A percentile compares a stretch with the other conserved stretches of the same genome.
phyloP scores from a whole-genome alignment of 2,329 filamentous ascomycete genomes.

The Pyrenophora teres region DNA sequence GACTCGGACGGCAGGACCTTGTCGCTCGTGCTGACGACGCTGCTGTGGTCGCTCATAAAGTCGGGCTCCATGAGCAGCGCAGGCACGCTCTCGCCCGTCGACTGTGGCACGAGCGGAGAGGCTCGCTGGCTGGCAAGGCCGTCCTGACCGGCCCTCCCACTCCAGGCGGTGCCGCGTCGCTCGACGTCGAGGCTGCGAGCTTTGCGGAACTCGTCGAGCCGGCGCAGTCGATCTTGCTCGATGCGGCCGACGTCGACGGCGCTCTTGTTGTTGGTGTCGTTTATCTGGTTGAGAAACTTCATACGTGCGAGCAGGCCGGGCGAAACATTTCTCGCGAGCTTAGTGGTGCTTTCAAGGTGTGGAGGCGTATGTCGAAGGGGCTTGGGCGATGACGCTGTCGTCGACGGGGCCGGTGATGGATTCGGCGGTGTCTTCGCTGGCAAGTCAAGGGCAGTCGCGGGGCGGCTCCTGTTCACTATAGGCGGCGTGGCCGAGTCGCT shows the following conservation, averaged over 20 bases:
- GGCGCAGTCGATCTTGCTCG: constrained; percentile 70
- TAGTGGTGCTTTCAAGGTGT: constrained; percentile 34
- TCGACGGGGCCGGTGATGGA: constrained; percentile 10
- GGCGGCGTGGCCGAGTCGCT: constrained; percentile 27
- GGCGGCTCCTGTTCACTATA: constrained; percentile 24
- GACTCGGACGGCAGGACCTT: constrained; percentile 57
- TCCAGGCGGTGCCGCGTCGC: constrained; percentile 74
- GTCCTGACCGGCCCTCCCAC: constrained; percentile 50
- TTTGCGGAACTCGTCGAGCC: constrained; percentile 69
- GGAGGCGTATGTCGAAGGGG: constrained; percentile 19
- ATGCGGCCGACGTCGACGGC: constrained; percentile 64
- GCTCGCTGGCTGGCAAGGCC: background rate
- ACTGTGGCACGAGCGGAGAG: constrained; percentile 37
- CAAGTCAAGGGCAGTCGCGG: constrained; percentile 26
- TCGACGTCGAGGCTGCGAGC: constrained; percentile 61
- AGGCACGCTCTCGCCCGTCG: constrained; percentile 46
- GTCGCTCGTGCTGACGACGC: constrained; percentile 59
- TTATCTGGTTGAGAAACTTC: constrained; percentile 49
- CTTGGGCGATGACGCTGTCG: constrained; percentile 18
- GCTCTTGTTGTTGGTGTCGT: constrained; percentile 37
- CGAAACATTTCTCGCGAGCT: constrained; percentile 48
- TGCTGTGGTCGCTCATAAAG: constrained; percentile 54
- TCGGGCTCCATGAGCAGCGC: constrained; percentile 47
- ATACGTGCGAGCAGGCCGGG: constrained; percentile 53
- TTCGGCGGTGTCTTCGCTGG: constrained; percentile 26